phyloP scores from a whole-genome alignment of 495 filamentous ascomycete species.

The Penicillium lividum region DNA sequence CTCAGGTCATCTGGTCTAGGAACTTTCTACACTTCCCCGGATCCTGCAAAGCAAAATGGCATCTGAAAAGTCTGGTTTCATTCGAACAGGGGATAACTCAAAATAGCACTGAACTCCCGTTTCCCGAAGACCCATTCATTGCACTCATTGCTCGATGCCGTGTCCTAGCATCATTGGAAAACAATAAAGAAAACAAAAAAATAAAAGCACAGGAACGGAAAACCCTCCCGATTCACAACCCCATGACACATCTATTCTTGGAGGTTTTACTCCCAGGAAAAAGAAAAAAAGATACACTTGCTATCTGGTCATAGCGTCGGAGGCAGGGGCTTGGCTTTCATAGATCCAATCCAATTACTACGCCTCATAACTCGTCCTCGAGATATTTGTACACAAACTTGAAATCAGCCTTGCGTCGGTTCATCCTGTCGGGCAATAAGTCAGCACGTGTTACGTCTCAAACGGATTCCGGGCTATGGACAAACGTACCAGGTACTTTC shows the following conservation, averaged over 20 bases:
- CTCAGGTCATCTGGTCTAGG: neutral
- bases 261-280: neutral
- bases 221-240: constrained; percentile 1
- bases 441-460: constrained; percentile 14
- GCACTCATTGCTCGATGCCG: constrained; percentile 31
- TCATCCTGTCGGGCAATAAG: constrained; percentile 73
- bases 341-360: neutral
- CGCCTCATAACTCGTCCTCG: constrained; percentile 76
- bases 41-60: neutral
- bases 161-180: constrained; percentile 11
- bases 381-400: constrained; percentile 98
- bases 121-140: constrained; percentile 34
- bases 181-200: constrained; percentile 7
- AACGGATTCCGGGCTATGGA: neutral
- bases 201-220: neutral
- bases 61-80: constrained; percentile 3
- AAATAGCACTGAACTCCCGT: constrained; percentile 35
- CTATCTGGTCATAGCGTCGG: constrained; percentile 1
- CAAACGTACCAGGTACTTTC: constrained; percentile 93
- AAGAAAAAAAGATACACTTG: constrained; percentile 5
- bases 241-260: constrained; percentile 12
- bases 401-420: constrained; percentile 96
- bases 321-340: constrained; percentile 1
- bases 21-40: neutral
- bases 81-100: constrained; percentile 10